These are phyloP conservation scores for Leishmania martiniquensis DNA, from an alignment of 208 protist species.

Conservation along the genomic window DNA sequence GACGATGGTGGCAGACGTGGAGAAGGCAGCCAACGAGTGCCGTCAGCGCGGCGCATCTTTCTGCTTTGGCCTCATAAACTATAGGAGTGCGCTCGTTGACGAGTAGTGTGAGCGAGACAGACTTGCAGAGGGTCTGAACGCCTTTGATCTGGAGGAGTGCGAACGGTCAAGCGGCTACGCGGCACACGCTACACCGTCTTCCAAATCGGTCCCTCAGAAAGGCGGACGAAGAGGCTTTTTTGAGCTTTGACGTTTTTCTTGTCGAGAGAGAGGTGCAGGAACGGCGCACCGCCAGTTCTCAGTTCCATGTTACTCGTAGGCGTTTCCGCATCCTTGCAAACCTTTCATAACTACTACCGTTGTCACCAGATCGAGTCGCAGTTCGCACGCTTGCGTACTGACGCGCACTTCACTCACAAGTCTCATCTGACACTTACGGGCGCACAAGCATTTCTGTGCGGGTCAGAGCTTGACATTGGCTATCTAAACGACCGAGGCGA, in stretches of 20 bases:
- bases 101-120: neutral
- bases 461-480: neutral
- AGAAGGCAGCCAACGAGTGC: slow-evolving; percentile 30
- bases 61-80: slow-evolving; percentile 37
- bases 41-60: slow-evolving; percentile 39
- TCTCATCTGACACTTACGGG: neutral
- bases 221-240: neutral
- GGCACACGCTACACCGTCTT: neutral
- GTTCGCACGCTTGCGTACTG: neutral
- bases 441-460: neutral
- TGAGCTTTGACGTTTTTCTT: neutral
- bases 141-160: neutral
- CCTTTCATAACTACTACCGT: neutral
- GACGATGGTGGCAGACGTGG: slow-evolving; percentile 32
- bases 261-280: neutral
- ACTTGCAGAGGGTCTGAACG: too few relatives aligned
- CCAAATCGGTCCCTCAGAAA: neutral
- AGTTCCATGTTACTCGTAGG: neutral
- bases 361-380: neutral
- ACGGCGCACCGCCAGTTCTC: neutral
- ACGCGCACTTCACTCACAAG: neutral
- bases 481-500: neutral
- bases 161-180: neutral
- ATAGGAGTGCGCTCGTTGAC: slow-evolving; percentile 28
- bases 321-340: neutral